Evolutionary conservation across 2,329 filamentous ascomycete genomes (phyloP).

Genomic region (Trichophyton schoenleinii): DNA sequence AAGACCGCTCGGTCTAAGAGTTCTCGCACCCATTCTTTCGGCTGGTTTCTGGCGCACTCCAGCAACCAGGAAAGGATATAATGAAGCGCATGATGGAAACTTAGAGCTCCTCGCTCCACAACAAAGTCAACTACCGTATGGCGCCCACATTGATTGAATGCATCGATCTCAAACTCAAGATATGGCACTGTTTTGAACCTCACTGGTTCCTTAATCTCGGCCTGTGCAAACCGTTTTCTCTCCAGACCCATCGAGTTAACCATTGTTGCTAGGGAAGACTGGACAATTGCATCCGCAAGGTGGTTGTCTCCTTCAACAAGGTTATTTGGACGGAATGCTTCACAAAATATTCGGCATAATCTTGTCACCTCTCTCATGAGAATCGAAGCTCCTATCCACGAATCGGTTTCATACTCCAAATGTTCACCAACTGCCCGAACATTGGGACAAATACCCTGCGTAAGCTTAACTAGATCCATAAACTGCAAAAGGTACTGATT

Average conservation of each 20-base stretch:
- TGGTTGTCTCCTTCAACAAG: constrained; percentile 50
- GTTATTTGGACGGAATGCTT: constrained; percentile 63
- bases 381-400: constrained; percentile 91
- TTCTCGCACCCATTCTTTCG: constrained; percentile 51
- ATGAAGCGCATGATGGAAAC: constrained; percentile 93
- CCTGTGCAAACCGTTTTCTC: constrained; percentile 66
- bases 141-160: constrained; percentile 33
- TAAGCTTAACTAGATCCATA: constrained; percentile 84
- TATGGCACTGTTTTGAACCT: constrained; percentile 65
- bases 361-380: constrained; percentile 92
- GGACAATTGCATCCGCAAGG: constrained; percentile 54
- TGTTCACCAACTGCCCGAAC: constrained; percentile 84
- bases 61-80: constrained; percentile 94
- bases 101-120: constrained; percentile 81
- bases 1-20: constrained; percentile 60
- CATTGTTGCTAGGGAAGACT: constrained; percentile 71
- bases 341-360: constrained; percentile 74
- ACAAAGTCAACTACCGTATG: constrained; percentile 72
- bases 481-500: constrained; percentile 87
- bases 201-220: constrained; percentile 77
- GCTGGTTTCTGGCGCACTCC: constrained; percentile 70
- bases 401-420: constrained; percentile 94
- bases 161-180: constrained; percentile 61
- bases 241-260: constrained; percentile 84
- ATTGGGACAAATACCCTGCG: constrained; percentile 95